A percentile compares a stretch with the other conserved stretches of the same genome.
Conservation (phyloP, 2,329 filamentous ascomycete species). For the Aureobasidium sp. region DNA sequence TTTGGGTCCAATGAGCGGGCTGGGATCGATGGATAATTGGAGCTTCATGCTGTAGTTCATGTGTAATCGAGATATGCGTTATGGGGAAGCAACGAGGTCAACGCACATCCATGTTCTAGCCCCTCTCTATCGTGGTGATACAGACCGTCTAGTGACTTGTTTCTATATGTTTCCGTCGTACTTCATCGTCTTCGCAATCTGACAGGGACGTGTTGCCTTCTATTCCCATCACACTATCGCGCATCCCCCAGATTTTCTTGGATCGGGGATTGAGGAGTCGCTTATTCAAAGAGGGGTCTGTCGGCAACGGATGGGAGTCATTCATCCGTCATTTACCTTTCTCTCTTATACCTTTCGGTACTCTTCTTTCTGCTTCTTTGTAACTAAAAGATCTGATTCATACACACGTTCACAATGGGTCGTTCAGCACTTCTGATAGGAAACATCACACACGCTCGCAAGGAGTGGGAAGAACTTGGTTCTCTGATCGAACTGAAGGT, state of each 20-base stretch:
- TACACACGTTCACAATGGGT: not conserved
- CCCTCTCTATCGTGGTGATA: too few relatives aligned
- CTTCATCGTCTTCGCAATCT: too few relatives aligned
- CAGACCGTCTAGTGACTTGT: too few relatives aligned
- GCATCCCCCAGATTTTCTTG: too few relatives aligned
- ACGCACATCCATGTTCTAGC: not conserved
- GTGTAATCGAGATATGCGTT: not conserved
- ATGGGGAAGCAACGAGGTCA: not conserved
- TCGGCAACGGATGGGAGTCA: not conserved
- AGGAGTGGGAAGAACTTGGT: conserved; percentile 37
- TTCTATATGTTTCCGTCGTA: too few relatives aligned
- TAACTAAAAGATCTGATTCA: not conserved
- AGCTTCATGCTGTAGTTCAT: conserved; percentile 14
- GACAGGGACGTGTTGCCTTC: too few relatives aligned
- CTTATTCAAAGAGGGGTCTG: not conserved
- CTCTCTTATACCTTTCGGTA: not conserved
- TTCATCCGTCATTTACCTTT: not conserved
- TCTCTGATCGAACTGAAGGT: conserved; percentile 26
- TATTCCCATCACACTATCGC: too few relatives aligned
- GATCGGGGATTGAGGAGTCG: too few relatives aligned
- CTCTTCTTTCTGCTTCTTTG: not conserved
- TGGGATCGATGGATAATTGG: conserved; percentile 26
- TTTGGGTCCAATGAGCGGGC: conserved; percentile 22
- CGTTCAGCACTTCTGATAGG: conserved; percentile 37
- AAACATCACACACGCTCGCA: conserved; percentile 34